Base-by-base conservation (phyloP, 2,329 filamentous ascomycete genomes). In the Paraphaeosphaeria minitans region DNA sequence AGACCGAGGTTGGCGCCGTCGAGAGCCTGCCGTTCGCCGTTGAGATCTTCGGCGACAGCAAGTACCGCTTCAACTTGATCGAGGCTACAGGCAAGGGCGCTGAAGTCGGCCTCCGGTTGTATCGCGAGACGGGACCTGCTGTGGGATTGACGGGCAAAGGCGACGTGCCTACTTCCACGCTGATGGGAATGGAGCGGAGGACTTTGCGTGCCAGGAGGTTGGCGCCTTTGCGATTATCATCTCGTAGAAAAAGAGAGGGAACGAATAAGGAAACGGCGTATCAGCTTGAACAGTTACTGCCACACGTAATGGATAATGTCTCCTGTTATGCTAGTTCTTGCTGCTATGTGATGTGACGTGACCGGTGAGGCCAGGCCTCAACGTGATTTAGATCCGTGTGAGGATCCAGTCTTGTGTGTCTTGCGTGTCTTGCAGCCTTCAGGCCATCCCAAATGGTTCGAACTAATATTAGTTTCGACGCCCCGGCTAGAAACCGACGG, bases 181-280 rank as follows among this genome's bases (percentile, higher is more conserved):
- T 50, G 68, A 64, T n/a, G 64, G 66, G 4, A 58, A 64, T 29
- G 64, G 60, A 3, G 45, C 55, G 2, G 27, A 66, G 9, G 68
- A 70, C 59, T 65, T 61, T 10, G 52, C 66, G 27, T 69, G 66
- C 59, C 12, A 46, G 21, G 66, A 68, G 65, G 24, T 55, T 29
- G 19, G n/a, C 16, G 19, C 9, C 8, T 13, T 56, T 14, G 66
- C 64, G 24, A 57, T 66, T 50, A 60, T 65, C 29, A 64, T 68
- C 43, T 14, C 24, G 19, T 51, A 42, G 14, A 39, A 13, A 22
- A 22, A 8, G 19, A 13, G 19, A 43, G 8, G 41, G 12, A 43
- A 22, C 4, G 19, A 7, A 16, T 7, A 7, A 46, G 27, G 27
- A 4, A 29, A n/a, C 6, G 19, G 43, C n/a, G 8, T 13, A 46